phyloP scores from a whole-genome alignment of 2,329 filamentous ascomycete genomes.

The Aspergillus sp. region DNA sequence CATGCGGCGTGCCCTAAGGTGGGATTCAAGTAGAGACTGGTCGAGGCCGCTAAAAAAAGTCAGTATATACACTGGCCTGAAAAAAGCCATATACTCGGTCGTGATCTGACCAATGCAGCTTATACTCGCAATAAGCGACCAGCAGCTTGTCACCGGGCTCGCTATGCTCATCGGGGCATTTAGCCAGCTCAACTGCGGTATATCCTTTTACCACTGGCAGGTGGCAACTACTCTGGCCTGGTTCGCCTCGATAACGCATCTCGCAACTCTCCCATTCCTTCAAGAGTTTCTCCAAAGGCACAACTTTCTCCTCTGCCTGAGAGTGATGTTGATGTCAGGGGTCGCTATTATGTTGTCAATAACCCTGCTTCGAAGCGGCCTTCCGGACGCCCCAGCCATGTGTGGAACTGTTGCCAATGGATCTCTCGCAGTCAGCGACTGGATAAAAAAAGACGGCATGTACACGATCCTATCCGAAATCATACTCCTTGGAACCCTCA shows the following conservation, averaged over 20 bases:
- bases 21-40: too few species aligned
- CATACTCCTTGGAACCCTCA: not conserved
- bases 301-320: not conserved
- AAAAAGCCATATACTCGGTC: too few species aligned
- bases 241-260: not conserved
- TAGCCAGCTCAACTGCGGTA: not conserved
- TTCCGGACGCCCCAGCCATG: not conserved
- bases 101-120: slow-evolving; percentile 15
- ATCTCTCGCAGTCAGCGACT: too few species aligned
- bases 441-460: not conserved
- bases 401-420: not conserved
- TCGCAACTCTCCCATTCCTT: not conserved
- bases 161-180: not conserved
- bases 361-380: not conserved
- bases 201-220: not conserved
- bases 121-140: not conserved
- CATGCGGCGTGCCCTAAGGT: too few species aligned
- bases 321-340: not conserved
- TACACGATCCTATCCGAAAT: not conserved
- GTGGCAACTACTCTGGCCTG: not conserved
- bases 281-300: not conserved
- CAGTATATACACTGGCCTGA: too few species aligned
- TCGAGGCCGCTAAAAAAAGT: too few species aligned
- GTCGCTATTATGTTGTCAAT: not conserved
- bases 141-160: not conserved